Base-by-base conservation (phyloP, 805 yeast species). In the Kuraishia molischiana region DNA sequence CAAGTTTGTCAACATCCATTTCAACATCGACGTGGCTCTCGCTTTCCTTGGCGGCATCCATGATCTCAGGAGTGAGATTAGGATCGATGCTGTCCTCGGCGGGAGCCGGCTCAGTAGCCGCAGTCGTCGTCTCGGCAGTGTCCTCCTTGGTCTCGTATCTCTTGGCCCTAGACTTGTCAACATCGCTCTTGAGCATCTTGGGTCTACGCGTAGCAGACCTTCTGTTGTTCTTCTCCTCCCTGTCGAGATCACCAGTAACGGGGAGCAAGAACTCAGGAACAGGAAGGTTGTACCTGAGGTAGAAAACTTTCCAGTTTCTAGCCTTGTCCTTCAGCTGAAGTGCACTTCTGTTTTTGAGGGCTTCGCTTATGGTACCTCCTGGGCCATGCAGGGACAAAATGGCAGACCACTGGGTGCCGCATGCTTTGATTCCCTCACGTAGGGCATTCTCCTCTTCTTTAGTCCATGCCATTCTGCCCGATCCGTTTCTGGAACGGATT, bases 311-410 rank as follows among this genome's bases (percentile, higher is more conserved):
- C 86, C 96, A 83, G 54, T 92, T 92, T 46, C 98, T 72, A 0
- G 97, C 97, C 55, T 92, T 92, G 55, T 92, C 98, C 57, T 92
- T 92, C 41, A 92, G 67, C 54, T 92, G 98, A 14, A 90, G 85
- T 51, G 87, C 95, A 3, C 83, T 80, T 53, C 98, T 68, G 54
- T 86, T 84, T 58, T 86, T 90, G 47, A 92, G 67, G 1, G 79
- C 74, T 54, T 92, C 97, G 30, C 79, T 77, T 19, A 82, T 69
- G 34, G 79, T 71, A 3, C 98, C 98, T 6, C 97, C 97, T 3
- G 95, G 84, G 2, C 98, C 98, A 54, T 82, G 84, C n/a, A 83
- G 61, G 50, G 85, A 95, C 34, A 90, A 59, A 37, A 92, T 92
- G 39, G 83, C 83, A 2, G 95, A 69, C 98, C 98, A 92, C 46